Base-by-base conservation (phyloP, 2,329 filamentous ascomycete genomes). In the Leptographium procerum region DNA sequence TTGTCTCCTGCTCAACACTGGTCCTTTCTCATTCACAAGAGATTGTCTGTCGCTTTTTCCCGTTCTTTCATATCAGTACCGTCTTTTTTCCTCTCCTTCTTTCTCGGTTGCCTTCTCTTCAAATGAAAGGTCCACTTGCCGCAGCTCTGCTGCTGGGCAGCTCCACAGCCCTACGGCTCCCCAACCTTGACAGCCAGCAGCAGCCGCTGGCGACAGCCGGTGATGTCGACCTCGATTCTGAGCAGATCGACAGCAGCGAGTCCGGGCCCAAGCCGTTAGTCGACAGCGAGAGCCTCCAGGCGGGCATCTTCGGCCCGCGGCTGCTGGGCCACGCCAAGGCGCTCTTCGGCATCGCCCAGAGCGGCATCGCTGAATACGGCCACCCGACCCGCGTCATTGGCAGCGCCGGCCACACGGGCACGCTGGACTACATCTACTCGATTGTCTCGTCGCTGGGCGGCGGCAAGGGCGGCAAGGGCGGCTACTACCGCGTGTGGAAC, bases 361-460 rank as follows among this genome's bases (percentile, higher is more conserved):
- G 77, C 56, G 77, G 78, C 13, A 72, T 79, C 61, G 73, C 77
- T 1, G 82, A 87, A 62, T 87, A 83, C 66, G 80, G 80, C 61
- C 85, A 85, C 64, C 86, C 86, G 1, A 89, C 86, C 1, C 78
- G 86, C 57, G 85, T 88, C 26, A 88, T 89, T 63, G 85, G 86
- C 33, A 86, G 83, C 62, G 57, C 61, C 80, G 85, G 85, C 29
- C 86, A 88, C 64, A 66, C 74, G n/a, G 81, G 76, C 45, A 88
- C 85, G 0, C 71, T 88, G 50, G 73, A 81, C 55, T 88, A 86
- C 68, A 79, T 88, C 64, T 76, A 78, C 65, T 71, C 73, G 19
- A 76, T 79, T 36, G 72, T 87, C 56, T 73, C 76, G 33, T 68
- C 73, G 55, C 73, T 85, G 1, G 78, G 77, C 40, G 76, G 76